Conservation (phyloP, 208 protist species). For the Crithidia fasciculata region DNA sequence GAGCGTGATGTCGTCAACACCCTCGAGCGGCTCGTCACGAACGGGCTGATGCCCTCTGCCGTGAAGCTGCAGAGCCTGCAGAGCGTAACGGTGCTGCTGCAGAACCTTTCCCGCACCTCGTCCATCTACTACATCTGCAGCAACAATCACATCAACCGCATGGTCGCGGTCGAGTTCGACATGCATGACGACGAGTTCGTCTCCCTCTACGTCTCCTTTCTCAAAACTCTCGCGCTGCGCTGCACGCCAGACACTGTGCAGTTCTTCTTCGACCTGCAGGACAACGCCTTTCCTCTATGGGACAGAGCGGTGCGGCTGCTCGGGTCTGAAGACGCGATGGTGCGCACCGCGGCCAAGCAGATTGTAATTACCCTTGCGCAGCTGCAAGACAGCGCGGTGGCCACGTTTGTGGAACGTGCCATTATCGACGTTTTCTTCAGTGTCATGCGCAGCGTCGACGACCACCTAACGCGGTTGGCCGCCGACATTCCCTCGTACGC, state of each 20-base stretch:
- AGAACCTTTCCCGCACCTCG: slow-evolving; percentile 67
- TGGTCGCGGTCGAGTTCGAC: slow-evolving; percentile 79
- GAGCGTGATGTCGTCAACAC: slow-evolving; percentile 71
- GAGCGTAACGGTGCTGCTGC: slow-evolving; percentile 79
- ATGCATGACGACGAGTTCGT: slow-evolving; percentile 85
- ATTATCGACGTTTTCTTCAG: slow-evolving; percentile 51
- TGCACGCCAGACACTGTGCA: slow-evolving; percentile 81
- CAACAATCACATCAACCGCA: slow-evolving; percentile 89
- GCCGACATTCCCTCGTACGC: slow-evolving; percentile 28
- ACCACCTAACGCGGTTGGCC: slow-evolving; percentile 45
- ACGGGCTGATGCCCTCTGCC: slow-evolving; percentile 45
- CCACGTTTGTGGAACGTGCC: slow-evolving; percentile 44
- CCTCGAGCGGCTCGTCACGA: slow-evolving; percentile 73
- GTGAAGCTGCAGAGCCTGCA: slow-evolving; percentile 77
- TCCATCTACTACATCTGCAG: slow-evolving; percentile 85
- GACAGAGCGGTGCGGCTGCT: slow-evolving; percentile 70
- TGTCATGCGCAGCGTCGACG: slow-evolving; percentile 37
- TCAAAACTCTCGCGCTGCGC: slow-evolving; percentile 82
- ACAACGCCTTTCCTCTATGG: slow-evolving; percentile 73
- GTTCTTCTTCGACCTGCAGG: slow-evolving; percentile 80
- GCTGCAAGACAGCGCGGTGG: slow-evolving; percentile 55
- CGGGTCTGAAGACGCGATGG: slow-evolving; percentile 58
- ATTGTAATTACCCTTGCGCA: slow-evolving; percentile 79
- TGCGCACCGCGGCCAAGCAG: slow-evolving; percentile 81
- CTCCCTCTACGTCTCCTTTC: slow-evolving; percentile 83